A percentile compares a stretch with the other conserved stretches of the same genome.
Evolutionary conservation across 352 stramenopile genomes (phyloP).

Genomic region (Globisporangium viniferum): DNA sequence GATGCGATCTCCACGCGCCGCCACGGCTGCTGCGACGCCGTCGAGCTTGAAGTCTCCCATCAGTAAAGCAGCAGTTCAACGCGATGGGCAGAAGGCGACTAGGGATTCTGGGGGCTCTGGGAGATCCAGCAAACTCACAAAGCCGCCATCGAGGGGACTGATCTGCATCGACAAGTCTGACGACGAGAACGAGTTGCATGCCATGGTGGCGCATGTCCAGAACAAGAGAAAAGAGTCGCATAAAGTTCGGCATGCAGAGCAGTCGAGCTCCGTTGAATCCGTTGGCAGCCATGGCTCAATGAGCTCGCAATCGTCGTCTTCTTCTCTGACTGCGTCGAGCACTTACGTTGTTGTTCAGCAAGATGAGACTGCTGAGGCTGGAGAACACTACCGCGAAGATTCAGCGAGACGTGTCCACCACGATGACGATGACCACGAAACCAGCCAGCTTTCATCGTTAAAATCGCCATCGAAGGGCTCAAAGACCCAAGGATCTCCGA

Average conservation of each 20-base stretch:
- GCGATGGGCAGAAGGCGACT: slow-evolving; percentile 2
- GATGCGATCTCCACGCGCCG: slow-evolving; percentile 37
- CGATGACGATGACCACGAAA: not conserved
- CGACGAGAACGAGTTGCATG: slow-evolving; percentile 7
- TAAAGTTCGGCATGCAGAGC: slow-evolving; percentile 4
- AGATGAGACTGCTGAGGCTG: not conserved
- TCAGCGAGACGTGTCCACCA: not conserved
- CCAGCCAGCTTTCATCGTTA: slow-evolving; percentile 9
- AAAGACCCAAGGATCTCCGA: slow-evolving; percentile 28
- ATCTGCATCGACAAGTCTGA: slow-evolving; percentile 17
- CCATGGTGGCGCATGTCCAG: not conserved
- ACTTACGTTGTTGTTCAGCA: slow-evolving; percentile 6
- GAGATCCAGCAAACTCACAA: slow-evolving; percentile 2
- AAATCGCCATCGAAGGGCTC: slow-evolving; percentile 37
- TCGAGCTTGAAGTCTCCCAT: not conserved
- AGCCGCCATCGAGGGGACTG: slow-evolving; percentile 16
- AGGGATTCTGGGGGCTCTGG: not conserved
- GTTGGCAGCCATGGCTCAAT: not conserved
- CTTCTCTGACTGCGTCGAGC: not conserved
- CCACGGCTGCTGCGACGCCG: not conserved
- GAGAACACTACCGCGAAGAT: not conserved
- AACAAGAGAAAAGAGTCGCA: slow-evolving; percentile 5
- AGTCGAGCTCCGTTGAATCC: slow-evolving; percentile 13
- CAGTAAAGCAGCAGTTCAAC: not conserved
- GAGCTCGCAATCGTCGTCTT: not conserved